phyloP scores from a whole-genome alignment of 2,329 filamentous ascomycete species.

The Xylariaceae sp. region DNA sequence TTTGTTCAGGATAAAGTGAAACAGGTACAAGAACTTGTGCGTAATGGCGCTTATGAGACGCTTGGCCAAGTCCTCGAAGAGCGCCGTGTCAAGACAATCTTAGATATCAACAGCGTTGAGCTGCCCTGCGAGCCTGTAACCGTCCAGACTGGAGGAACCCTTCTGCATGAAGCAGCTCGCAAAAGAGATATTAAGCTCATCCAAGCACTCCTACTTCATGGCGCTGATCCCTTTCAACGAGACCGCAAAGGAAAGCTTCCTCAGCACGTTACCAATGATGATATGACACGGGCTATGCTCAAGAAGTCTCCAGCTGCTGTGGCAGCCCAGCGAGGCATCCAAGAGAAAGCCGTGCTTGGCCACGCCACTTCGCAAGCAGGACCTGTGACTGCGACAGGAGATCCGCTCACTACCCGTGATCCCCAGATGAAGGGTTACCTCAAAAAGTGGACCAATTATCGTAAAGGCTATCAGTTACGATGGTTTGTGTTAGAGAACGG shows the following conservation, averaged over 20 bases:
- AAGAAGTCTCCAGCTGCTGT: slow-evolving; percentile 95
- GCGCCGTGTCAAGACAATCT: slow-evolving; percentile 78
- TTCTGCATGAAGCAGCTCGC: slow-evolving; percentile 91
- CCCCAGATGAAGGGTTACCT: slow-evolving; percentile 98
- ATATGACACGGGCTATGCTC: slow-evolving; percentile 83
- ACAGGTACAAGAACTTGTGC: slow-evolving; percentile 81
- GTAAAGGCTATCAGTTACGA: slow-evolving; percentile 91
- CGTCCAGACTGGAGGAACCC: slow-evolving; percentile 81
- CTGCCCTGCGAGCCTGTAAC: slow-evolving; percentile 82
- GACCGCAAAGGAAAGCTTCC: slow-evolving; percentile 95
- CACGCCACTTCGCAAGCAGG: slow-evolving; percentile 65
- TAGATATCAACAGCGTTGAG: slow-evolving; percentile 93
- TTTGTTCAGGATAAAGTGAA: slow-evolving; percentile 87
- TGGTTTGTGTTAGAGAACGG: slow-evolving; percentile 99
- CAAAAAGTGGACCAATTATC: slow-evolving; percentile 99
- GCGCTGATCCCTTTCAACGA: slow-evolving; percentile 92
- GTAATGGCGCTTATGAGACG: slow-evolving; percentile 73
- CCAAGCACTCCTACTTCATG: slow-evolving; percentile 87
- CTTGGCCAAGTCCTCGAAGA: slow-evolving; percentile 85
- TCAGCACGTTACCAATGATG: slow-evolving; percentile 95
- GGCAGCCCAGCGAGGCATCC: slow-evolving; percentile 91
- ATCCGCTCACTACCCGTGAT: slow-evolving; percentile 77
- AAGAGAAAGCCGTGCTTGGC: slow-evolving; percentile 94
- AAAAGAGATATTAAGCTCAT: slow-evolving; percentile 87
- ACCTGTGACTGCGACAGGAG: slow-evolving; percentile 58